Evolutionary conservation across 495 filamentous ascomycete species (phyloP).

Genomic region (Talaromyces borbonicus): DNA sequence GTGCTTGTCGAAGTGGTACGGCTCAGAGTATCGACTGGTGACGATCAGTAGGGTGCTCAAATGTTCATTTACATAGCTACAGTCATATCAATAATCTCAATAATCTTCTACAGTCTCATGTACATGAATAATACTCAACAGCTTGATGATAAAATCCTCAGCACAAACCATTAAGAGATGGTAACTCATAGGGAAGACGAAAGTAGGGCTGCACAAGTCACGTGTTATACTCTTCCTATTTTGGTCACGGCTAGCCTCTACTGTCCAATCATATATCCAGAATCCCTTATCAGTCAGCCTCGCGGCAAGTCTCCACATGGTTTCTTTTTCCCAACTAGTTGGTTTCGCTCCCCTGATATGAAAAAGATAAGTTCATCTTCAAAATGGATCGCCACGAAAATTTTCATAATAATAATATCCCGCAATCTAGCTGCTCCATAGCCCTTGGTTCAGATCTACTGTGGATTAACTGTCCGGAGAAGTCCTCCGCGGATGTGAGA

Average conservation of each 20-base stretch:
- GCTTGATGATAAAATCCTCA: neutral
- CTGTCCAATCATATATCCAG: neutral
- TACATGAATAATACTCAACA: no score
- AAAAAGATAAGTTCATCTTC: no score
- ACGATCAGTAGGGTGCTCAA: no score
- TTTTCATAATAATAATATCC: no score
- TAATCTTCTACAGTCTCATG: neutral
- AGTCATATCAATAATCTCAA: no score
- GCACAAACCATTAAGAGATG: no score
- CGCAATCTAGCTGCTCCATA: no score
- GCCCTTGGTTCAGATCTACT: neutral
- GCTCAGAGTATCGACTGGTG: constrained; percentile 62
- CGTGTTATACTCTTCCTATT: neutral
- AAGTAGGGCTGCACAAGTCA: constrained; percentile 6
- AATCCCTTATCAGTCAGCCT: neutral
- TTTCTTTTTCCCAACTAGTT: no score
- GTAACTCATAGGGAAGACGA: no score
- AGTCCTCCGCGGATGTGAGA: constrained; percentile 3
- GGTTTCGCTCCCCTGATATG: no score
- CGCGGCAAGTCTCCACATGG: neutral
- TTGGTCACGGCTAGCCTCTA: neutral
- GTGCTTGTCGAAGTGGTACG: constrained; percentile 27
- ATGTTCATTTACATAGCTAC: no score
- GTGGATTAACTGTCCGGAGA: constrained; percentile 3
- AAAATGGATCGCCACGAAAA: no score